Conservation (phyloP, 192 early-diverging fungal genomes). For the Backusella macrospora region DNA sequence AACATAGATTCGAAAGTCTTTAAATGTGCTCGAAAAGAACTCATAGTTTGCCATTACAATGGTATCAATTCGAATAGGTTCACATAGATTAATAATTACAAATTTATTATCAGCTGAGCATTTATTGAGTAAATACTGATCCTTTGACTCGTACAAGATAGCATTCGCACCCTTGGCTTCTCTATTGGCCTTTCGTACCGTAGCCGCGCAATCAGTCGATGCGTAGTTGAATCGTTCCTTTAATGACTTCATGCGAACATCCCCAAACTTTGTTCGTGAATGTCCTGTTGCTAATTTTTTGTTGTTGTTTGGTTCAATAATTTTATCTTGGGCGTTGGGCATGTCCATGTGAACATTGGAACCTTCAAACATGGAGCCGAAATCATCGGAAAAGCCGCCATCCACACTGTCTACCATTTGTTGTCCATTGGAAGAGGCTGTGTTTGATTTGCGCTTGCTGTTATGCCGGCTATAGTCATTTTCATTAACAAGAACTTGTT, state of each 20-base stretch:
- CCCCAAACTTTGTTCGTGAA: not conserved
- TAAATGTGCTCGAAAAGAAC: constrained; percentile 94
- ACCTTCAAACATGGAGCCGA: constrained; percentile 43
- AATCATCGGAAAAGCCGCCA: constrained; percentile 41
- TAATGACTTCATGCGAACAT: constrained; percentile 46
- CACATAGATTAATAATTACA: constrained; percentile 93
- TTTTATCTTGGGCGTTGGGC: constrained; percentile 5
- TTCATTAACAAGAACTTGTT: constrained; percentile 25
- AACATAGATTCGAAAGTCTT: constrained; percentile 81
- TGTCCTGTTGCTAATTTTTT: not conserved
- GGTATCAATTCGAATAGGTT: constrained; percentile 90
- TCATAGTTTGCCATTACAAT: constrained; percentile 94
- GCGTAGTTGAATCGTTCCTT: constrained; percentile 97
- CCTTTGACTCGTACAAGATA: constrained; percentile 89
- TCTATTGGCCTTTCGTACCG: constrained; percentile 80
- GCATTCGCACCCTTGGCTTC: constrained; percentile 81
- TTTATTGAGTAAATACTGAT: constrained; percentile 94
- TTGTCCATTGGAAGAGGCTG: not conserved
- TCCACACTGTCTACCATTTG: constrained; percentile 43
- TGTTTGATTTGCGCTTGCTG: not conserved
- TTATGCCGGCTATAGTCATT: constrained; percentile 12
- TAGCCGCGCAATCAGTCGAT: constrained; percentile 90
- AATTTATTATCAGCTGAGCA: constrained; percentile 80
- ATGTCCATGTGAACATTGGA: not conserved
- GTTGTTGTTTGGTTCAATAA: constrained; percentile 4